Evolutionary conservation across 768 basidiomycete genomes (phyloP).

Genomic region (Russula sp.): DNA sequence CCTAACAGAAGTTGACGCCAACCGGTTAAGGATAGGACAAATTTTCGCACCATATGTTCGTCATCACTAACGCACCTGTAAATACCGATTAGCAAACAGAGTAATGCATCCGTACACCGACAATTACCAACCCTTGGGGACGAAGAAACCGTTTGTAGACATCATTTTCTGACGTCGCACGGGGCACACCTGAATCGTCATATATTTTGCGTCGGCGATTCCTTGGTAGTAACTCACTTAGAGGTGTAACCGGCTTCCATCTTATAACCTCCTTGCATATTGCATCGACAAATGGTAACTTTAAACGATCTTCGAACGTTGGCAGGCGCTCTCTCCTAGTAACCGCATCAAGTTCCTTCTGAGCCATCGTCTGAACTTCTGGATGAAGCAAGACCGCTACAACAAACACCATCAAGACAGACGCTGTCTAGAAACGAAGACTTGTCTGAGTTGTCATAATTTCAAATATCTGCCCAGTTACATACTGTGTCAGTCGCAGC

Average conservation of each 20-base stretch:
- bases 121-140: slow-evolving; percentile 23
- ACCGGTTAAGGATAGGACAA: not conserved
- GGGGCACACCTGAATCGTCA: slow-evolving; percentile 23
- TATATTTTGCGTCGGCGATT: too few relatives aligned
- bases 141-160: slow-evolving; percentile 28
- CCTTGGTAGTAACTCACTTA: slow-evolving; percentile 19
- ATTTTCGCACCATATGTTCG: slow-evolving; percentile 29
- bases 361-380: not conserved
- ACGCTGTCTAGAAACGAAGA: not conserved
- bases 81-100: not conserved
- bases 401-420: not conserved
- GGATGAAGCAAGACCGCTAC: not conserved
- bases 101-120: too few relatives aligned
- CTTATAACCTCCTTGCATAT: slow-evolving; percentile 12
- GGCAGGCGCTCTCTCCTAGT: slow-evolving; percentile 7
- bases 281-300: not conserved
- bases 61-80: slow-evolving; percentile 26
- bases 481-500: slow-evolving; percentile 19
- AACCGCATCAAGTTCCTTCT: slow-evolving; percentile 1
- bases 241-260: slow-evolving; percentile 22
- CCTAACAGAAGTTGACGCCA: not conserved
- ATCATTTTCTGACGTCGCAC: slow-evolving; percentile 20
- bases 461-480: not conserved
- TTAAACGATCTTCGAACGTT: slow-evolving; percentile 7
- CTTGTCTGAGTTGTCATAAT: not conserved